A percentile compares a stretch with the other conserved stretches of the same genome.
Conservation (phyloP, 2,329 filamentous ascomycete species). For the Aspergillus luchuensis region DNA sequence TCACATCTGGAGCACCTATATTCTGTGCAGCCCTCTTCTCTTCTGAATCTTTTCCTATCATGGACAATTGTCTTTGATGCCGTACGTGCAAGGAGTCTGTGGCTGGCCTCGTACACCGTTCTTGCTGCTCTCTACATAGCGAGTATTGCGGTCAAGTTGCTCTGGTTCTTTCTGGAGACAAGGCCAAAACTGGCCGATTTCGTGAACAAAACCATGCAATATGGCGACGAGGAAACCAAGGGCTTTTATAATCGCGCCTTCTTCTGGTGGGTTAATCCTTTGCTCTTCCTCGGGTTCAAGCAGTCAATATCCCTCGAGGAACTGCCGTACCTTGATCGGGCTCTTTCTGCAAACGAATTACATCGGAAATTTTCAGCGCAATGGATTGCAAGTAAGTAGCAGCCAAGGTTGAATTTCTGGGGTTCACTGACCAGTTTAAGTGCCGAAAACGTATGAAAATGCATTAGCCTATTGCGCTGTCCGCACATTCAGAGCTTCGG, state of each 20-base stretch:
- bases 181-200: neutral
- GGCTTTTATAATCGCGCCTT: constrained; percentile 6
- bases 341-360: constrained; percentile 1
- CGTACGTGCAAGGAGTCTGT: constrained; percentile 7
- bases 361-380: neutral
- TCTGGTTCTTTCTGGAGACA: constrained; percentile 3
- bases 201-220: neutral
- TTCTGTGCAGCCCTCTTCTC: constrained; percentile 1
- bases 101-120: neutral
- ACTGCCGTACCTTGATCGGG: constrained; percentile 7
- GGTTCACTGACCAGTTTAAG: neutral
- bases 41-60: constrained; percentile 6
- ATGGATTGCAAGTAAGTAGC: constrained; percentile 5
- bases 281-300: constrained; percentile 4
- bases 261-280: constrained; percentile 15
- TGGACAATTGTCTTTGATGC: constrained; percentile 5
- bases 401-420: neutral
- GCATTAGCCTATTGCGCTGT: neutral
- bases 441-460: neutral
- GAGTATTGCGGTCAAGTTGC: constrained; percentile 1
- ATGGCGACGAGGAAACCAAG: constrained; percentile 1
- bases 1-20: constrained; percentile 11
- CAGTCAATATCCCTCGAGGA: neutral
- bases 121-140: neutral
- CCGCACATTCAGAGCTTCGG: neutral